Percentiles rank a stretch among this genome's conserved stretches.
phyloP scores from a whole-genome alignment of 345 rosid genomes.

The Pseudoturritis turrita region DNA sequence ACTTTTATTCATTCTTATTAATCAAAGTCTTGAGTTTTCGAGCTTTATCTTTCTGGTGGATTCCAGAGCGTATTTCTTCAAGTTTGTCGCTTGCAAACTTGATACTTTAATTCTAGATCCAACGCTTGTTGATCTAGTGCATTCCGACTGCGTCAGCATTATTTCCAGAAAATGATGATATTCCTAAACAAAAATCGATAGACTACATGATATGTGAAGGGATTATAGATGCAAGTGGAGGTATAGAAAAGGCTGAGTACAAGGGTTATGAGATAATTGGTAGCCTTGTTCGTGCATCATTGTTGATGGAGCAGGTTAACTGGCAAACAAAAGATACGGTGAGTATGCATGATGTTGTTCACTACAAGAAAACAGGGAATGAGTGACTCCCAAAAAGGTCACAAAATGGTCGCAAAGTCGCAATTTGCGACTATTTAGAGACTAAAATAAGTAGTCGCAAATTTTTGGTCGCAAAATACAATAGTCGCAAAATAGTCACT shows the following conservation, averaged over 20 bases:
- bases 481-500: no score
- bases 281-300: conserved; percentile 14
- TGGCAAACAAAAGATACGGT: conserved; percentile 27
- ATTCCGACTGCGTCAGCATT: neutral
- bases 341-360: conserved; percentile 37
- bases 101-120: neutral
- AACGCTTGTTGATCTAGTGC: neutral
- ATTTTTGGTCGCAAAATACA: no score
- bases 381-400: no score
- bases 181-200: conserved; percentile 4
- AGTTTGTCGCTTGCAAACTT: no score
- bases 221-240: conserved; percentile 7
- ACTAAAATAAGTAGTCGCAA: no score
- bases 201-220: conserved; percentile 33
- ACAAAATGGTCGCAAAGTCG: no score
- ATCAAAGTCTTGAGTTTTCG: no score
- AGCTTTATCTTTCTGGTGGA: no score
- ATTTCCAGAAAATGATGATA: conserved; percentile 25
- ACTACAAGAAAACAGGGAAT: no score
- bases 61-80: no score
- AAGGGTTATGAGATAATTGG: conserved; percentile 10
- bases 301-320: conserved; percentile 25
- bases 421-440: no score
- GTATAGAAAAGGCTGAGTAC: conserved; percentile 8
- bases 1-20: no score